Percentiles rank a stretch among this genome's conserved stretches.
phyloP scores from a whole-genome alignment of 345 rosid species.

The Hibiscus syriacus region DNA sequence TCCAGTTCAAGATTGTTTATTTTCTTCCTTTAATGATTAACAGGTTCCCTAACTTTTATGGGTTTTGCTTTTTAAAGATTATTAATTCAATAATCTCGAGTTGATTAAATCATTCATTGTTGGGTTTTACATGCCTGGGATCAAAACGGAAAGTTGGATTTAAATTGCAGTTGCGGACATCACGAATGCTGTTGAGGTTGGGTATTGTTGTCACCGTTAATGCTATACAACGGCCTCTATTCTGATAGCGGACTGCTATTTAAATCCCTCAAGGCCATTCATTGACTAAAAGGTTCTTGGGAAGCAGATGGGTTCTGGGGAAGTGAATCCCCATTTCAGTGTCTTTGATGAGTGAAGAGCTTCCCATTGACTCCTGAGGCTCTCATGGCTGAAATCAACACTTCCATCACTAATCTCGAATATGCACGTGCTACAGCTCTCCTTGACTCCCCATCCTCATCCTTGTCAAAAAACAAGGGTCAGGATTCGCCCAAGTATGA shows the following conservation, averaged over 20 bases:
- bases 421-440: constrained; percentile 32
- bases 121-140: not conserved
- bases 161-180: no score
- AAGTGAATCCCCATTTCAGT: constrained; percentile 27
- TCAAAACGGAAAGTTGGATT: not conserved
- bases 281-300: not conserved
- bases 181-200: no score
- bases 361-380: constrained; percentile 44
- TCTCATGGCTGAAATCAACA: constrained; percentile 59
- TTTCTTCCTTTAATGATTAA: not conserved
- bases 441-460: constrained; percentile 35
- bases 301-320: constrained; percentile 38
- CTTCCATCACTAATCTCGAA: constrained; percentile 48
- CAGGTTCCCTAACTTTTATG: not conserved
- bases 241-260: no score
- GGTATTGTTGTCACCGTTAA: no score
- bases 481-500: constrained; percentile 26
- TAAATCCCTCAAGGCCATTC: not conserved
- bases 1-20: not conserved
- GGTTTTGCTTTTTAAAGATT: not conserved
- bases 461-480: constrained; percentile 11
- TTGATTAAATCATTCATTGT: not conserved
- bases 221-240: no score
- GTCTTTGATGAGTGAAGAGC: constrained; percentile 40
- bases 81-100: not conserved